These are phyloP conservation scores for Craspedostauros australis DNA, from an alignment of 108 stramenopile genomes.

Conservation along the genomic window DNA sequence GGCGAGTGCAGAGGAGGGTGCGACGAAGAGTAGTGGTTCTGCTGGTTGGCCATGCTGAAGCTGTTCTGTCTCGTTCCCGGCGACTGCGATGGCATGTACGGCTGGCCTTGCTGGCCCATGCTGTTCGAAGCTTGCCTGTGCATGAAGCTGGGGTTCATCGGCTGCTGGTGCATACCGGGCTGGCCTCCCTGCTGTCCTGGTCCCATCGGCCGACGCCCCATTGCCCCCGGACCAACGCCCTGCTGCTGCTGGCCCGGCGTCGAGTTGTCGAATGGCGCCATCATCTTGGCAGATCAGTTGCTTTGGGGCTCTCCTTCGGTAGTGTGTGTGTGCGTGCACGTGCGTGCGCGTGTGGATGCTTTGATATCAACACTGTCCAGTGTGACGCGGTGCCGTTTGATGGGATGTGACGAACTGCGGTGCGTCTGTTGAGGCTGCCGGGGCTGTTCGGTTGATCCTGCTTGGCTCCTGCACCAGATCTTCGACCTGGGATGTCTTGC, in stretches of 20 bases:
- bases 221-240: constrained; percentile 18
- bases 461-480: too few relatives aligned
- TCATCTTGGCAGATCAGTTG: too few relatives aligned
- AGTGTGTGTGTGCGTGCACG: too few relatives aligned
- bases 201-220: constrained; percentile 47
- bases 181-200: constrained; percentile 33
- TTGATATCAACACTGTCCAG: too few relatives aligned
- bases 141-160: constrained; percentile 33
- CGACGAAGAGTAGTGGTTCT: constrained; percentile 19
- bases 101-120: constrained; percentile 27
- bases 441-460: too few relatives aligned
- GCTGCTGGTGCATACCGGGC: constrained; percentile 45
- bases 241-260: constrained; percentile 44
- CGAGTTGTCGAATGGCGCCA: constrained; percentile 57
- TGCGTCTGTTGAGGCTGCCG: too few relatives aligned
- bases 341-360: too few relatives aligned
- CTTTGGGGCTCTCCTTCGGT: too few relatives aligned
- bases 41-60: constrained; percentile 25
- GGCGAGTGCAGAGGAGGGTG: constrained; percentile 41
- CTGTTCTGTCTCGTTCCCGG: constrained; percentile 25
- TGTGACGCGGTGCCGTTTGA: too few relatives aligned
- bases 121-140: constrained; percentile 23
- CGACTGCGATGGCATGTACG: constrained; percentile 33
- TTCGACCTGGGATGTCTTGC: too few relatives aligned
- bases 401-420: too few relatives aligned